Base-by-base conservation (phyloP, 148 eudicot genomes). In the Tetragonia tetragonoides region DNA sequence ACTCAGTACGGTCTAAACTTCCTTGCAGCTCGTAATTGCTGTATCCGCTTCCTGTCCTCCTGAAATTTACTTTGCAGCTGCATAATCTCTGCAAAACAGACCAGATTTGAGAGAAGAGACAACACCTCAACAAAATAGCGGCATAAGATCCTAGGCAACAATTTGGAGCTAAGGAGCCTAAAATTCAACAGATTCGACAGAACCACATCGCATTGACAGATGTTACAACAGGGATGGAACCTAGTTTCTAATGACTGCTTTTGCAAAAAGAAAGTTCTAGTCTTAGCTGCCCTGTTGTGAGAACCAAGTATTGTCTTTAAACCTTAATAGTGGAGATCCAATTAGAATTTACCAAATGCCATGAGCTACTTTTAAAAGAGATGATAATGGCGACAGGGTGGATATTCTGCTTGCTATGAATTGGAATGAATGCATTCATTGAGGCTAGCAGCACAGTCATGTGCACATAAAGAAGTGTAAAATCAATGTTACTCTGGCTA, bases 31-130 rank as follows among this genome's bases (percentile, higher is more conserved):
- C 98, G 85, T 83, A 91, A 37, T 59, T 90, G 90, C 64, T 94
- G 93, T 82, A 92, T 92, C 75, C 95, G 89, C 84, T 92, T 92
- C 83, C 88, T 95, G 73, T 92, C 97, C 83, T 92, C 95, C 85
- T 92, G 91, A 2, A 95, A 95, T 85, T 88, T 89, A 86, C 94
- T 89, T 82, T 88, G 97, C 70, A 92, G 81, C 81, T 84, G 88
- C 97, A 95, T 90, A 77, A 90, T 77, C 86, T 92, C 95, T 94
- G 95, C 83, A 87, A 68, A 23, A 40, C 18, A 49, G 23, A 54
- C 5, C 18, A 8, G 24, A 63, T 23, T 7, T 23, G 37, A 69
- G 56, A 16, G 4, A 17, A 68, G 11, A n/a, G 72, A 46, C 7
- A 16, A 10, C 38, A 9, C 47, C 12, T 7, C 2, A 21, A 57